Base-by-base conservation (phyloP, 2,329 filamentous ascomycete genomes). In the Stagonosporopsis rhizophila region DNA sequence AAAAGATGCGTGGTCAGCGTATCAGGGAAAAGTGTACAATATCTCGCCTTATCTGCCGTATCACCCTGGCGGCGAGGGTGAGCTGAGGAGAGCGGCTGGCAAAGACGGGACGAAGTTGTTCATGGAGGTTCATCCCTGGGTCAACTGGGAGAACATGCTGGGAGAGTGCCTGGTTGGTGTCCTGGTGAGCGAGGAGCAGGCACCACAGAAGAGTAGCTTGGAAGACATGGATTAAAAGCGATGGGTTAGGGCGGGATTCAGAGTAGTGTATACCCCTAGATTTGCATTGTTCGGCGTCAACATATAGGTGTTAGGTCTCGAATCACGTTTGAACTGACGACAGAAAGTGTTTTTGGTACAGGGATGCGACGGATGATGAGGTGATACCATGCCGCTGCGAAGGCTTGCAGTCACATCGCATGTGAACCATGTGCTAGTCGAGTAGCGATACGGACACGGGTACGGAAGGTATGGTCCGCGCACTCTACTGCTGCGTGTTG, bases 11-110 rank as follows among this genome's bases (percentile, higher is more conserved):
- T 99, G 95, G 95, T 96, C 90, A 58, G 90, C 87, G 1, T 88
- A 96, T 58, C 89, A 91, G 58, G 93, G 94, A 1, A 90, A 90
- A 69, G 94, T 98, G 25, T 99, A 98, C 78, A 98, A 98, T 70
- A 88, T 99, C 55, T 89, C 89, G 0, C 92, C 94, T 0, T 99
- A 98, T 72, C 74, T 92, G 32, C 87, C 90, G 1, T 99, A 92
- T 72, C 95, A 99, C 74, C 95, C 95, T 0, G 95, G 95, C 20
- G 95, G 91, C 8, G 85, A 89, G 66, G 86, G 87, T 4, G 90
- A 96, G 77, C 75, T 95, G 67, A 93, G 88, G 78, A 94, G 97
- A 69, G 89, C 82, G 28, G 83, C 79, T 0, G 91, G 87, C 64
- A 92, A 90, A 73, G 88, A 96, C 66, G 85, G 83, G 1, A 82